Base-by-base conservation (phyloP, 768 basidiomycete genomes). In the Lentinus brumalis region DNA sequence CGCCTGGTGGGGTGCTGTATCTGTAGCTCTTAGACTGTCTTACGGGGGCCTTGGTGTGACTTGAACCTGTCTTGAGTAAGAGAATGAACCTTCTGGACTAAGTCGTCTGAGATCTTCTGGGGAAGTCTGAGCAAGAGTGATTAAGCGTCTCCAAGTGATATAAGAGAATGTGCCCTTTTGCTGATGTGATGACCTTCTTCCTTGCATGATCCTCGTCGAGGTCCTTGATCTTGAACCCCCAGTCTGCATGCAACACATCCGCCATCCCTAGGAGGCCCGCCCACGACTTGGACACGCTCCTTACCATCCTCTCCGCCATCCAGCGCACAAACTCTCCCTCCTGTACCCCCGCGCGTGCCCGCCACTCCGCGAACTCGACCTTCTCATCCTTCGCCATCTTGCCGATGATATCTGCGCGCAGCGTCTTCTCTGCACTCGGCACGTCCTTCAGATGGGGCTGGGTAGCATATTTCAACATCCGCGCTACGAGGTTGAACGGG, bases 271-370 rank as follows among this genome's bases (percentile, higher is more conserved):
- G 71, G 64, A 84, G 83, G 0, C 85, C 86, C 45, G 75, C 79
- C 83, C 83, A 84, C 50, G 81, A 74, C 35, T 69, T 76, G 26
- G 76, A 72, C 8, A 84, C 79, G 66, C 85, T 86, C 58, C 77
- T 75, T 47, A 76, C 67, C 57, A 78, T 70, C 57, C 78, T 81
- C 57, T 67, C 63, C 3, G 80, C 81, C 58, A 82, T 71, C 55
- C 70, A 67, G 56, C 71, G 71, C 63, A 80, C 79, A 31, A 78
- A 69, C 51, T 83, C 76, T 1, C 78, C 80, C 59, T 82, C 82
- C 29, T 70, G 70, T 7, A 76, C 63, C 0, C 77, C 79, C n/a
- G 72, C 69, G 30, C 69, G 72, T 56, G 74, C 75, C 60, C 73
- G 74, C 82, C 83, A 85, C 60, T 69, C 66, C 10, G 69, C 72